Evolutionary conservation across 257 asterid species (phyloP), one percentile per base, ranked within the genome.

Genomic region (Petunia axillaris): DNA sequence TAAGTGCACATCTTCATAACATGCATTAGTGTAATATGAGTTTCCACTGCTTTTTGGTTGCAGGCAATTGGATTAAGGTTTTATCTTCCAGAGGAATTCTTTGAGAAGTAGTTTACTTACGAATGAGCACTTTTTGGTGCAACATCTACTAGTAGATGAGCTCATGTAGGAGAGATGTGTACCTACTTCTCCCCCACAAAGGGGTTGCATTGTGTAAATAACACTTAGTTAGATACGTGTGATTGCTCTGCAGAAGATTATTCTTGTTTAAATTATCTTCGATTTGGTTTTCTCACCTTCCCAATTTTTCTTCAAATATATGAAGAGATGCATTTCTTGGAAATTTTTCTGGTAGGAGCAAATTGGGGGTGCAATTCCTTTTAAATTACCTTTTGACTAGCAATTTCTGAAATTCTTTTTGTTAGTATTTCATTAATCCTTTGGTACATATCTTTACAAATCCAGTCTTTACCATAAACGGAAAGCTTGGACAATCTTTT

Each of bases 51-150:
- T 53, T 82, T 76, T 75, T 16, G 77, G 55, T 85, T 82, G 87
- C 97, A 93, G 98, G 92, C 94, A 39, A 80, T 93, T 77, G 98
- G 98, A 55, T 82, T 95, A 74, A 91, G 82, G 81, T 95, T 95
- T 86, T 87, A 89, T 53, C 88, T 90, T 55, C 98, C 99, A 0
- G 99, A 95, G 87, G 90, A 88, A 4, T 90, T 65, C 89, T 91
- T 93, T 85, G 78, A n/a, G 43, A 73, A 48, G 62, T 58, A 73
- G 36, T 65, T 67, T 67, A 82, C 55, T 79, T 81, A 82, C 64
- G 83, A 83, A 35, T 11, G 77, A 0, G 62, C 60, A 6, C 36
- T 71, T 11, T 48, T n/a, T 44, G 6, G 77, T 48, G 44, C 50
- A 50, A 71, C 77, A 35, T 71, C 77, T 6, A 71, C 62, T 10